These are phyloP conservation scores for Postia placenta DNA, from an alignment of 768 basidiomycete species.

Conservation along the genomic window DNA sequence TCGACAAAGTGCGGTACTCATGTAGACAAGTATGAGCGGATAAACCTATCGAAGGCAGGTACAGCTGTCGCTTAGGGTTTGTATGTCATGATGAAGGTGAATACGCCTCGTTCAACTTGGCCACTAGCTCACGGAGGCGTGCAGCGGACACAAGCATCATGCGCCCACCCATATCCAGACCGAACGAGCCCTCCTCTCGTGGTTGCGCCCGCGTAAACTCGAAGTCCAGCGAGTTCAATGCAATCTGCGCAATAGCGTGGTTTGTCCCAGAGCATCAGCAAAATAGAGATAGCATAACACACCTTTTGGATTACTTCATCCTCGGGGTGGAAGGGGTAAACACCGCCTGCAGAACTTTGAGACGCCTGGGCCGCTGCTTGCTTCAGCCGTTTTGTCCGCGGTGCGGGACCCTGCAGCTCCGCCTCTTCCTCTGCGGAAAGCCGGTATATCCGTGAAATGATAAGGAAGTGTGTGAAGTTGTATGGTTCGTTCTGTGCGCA, in stretches of 20 bases:
- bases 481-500: conserved; percentile 49
- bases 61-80: no score
- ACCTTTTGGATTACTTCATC: conserved; percentile 72
- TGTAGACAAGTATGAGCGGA: no score
- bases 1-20: no score
- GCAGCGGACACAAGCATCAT: conserved; percentile 54
- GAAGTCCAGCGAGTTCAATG: conserved; percentile 47
- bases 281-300: conserved; percentile 4
- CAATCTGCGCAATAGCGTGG: conserved; percentile 30
- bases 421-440: conserved; percentile 67
- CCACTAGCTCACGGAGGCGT: conserved; percentile 36
- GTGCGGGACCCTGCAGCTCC: conserved; percentile 32
- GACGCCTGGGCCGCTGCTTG: conserved; percentile 30
- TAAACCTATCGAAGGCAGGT: no score
- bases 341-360: conserved; percentile 33
- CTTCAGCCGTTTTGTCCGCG: conserved; percentile 33
- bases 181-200: conserved; percentile 62
- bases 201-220: conserved; percentile 46
- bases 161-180: conserved; percentile 62
- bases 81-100: conserved; percentile 17
- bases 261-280: not conserved
- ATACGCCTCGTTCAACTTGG: conserved; percentile 19
- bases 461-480: conserved; percentile 64
- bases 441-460: conserved; percentile 76
- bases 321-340: conserved; percentile 81